Percentiles rank a stretch among this genome's conserved stretches.
phyloP scores from a whole-genome alignment of 345 rosid species.

The Firmiana major region DNA sequence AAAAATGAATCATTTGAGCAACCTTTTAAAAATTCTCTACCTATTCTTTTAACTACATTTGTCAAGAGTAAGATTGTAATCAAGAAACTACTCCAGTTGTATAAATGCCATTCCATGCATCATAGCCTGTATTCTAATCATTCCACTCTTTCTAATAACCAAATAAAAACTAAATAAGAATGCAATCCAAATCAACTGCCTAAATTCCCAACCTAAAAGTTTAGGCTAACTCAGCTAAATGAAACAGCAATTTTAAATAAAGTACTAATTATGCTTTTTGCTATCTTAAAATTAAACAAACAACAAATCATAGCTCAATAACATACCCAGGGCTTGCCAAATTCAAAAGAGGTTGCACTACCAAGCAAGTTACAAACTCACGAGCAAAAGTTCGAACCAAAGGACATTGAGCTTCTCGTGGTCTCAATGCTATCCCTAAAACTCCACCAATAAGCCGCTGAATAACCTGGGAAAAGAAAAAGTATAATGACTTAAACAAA shows the following conservation, averaged over 20 bases:
- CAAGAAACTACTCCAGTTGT: slow-evolving; percentile 1
- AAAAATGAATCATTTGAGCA: background rate
- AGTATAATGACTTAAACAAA: slow-evolving; percentile 7
- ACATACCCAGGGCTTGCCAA: slow-evolving; percentile 87
- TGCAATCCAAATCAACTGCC: background rate
- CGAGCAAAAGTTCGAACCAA: slow-evolving; percentile 86
- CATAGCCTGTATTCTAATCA: background rate
- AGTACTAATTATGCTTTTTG: background rate
- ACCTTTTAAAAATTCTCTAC: background rate
- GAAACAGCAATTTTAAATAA: background rate
- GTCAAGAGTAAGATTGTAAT: background rate
- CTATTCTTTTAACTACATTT: background rate
- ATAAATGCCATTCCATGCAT: background rate
- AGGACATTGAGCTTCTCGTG: slow-evolving; percentile 91
- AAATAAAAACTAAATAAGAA: background rate
- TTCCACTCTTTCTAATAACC: background rate
- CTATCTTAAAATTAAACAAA: slow-evolving; percentile 7
- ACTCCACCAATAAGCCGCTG: slow-evolving; percentile 80
- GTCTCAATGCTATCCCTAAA: slow-evolving; percentile 73
- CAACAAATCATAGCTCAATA: background rate
- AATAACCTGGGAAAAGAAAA: slow-evolving; percentile 74
- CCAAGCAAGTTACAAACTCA: slow-evolving; percentile 93
- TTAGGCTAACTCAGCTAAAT: background rate
- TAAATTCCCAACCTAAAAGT: background rate
- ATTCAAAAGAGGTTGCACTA: slow-evolving; percentile 81